A percentile compares a stretch with the other conserved stretches of the same genome.
phyloP scores from a whole-genome alignment of 768 basidiomycete genomes.

The Lactarius evosmus region DNA sequence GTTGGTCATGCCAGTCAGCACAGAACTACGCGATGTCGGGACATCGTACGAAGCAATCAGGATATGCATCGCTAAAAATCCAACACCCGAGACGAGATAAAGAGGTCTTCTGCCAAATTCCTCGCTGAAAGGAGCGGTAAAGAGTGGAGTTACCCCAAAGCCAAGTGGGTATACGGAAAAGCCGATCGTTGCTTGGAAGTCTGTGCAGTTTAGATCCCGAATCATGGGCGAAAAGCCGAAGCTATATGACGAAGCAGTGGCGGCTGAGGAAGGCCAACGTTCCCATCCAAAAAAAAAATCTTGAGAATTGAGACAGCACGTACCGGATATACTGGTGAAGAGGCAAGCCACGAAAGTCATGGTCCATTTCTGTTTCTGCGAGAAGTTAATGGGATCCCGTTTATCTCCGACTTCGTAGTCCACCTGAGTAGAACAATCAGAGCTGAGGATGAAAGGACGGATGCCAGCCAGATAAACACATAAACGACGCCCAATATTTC shows the following conservation, averaged over 20 bases:
- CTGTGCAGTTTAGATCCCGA: slow-evolving; percentile 36
- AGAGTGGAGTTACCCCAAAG: slow-evolving; percentile 59
- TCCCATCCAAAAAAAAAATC: neutral
- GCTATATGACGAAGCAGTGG: slow-evolving; percentile 49
- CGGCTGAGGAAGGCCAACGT: slow-evolving; percentile 38
- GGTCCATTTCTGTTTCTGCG: slow-evolving; percentile 35
- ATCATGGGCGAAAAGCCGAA: slow-evolving; percentile 59
- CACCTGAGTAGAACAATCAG: slow-evolving; percentile 30
- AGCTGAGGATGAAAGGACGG: too few relatives aligned
- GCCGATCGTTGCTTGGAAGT: slow-evolving; percentile 35
- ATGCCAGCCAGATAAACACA: neutral
- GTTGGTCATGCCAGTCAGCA: slow-evolving; percentile 2
- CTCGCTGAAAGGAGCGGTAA: slow-evolving; percentile 68
- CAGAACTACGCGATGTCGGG: neutral
- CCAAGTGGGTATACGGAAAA: slow-evolving; percentile 54
- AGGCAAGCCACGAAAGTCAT: slow-evolving; percentile 47
- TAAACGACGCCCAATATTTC: neutral
- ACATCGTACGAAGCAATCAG: slow-evolving; percentile 40
- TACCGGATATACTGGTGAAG: slow-evolving; percentile 49
- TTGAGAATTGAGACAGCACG: slow-evolving; percentile 21
- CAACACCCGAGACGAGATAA: slow-evolving; percentile 49
- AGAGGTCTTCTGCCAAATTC: slow-evolving; percentile 66
- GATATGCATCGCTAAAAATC: slow-evolving; percentile 52
- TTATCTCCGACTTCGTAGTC: slow-evolving; percentile 37
- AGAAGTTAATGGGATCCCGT: slow-evolving; percentile 37